A percentile compares a stretch with the other conserved stretches of the same genome.
phyloP scores from a whole-genome alignment of 129 eudicot species.

The Pseudognaphalium luteoalbum region DNA sequence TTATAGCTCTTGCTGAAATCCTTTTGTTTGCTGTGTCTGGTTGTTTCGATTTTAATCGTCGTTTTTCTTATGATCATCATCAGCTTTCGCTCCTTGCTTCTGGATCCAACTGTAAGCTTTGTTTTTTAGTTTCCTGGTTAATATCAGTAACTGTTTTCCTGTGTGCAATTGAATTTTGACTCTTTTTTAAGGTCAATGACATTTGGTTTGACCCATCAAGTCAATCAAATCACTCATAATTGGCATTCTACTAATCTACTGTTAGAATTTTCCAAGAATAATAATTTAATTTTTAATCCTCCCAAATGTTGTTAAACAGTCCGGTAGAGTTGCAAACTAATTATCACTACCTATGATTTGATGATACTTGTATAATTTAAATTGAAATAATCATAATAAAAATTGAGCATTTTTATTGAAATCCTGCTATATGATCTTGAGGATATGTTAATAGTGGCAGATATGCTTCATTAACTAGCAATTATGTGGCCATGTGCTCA shows the following conservation, averaged over 20 bases:
- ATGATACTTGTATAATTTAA: too few relatives aligned
- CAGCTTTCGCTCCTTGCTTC: slow-evolving; percentile 54
- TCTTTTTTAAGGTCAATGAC: neutral
- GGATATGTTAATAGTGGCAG: neutral
- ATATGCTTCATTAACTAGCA: neutral
- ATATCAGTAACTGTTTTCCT: neutral
- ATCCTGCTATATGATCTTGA: neutral
- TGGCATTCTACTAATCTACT: too few relatives aligned
- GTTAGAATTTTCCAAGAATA: too few relatives aligned
- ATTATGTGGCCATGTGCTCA: neutral
- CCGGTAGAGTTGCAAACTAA: too few relatives aligned
- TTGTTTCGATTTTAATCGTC: slow-evolving; percentile 42
- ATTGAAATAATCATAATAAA: too few relatives aligned
- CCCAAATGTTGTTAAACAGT: too few relatives aligned
- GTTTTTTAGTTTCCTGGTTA: neutral
- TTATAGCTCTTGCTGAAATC: slow-evolving; percentile 53
- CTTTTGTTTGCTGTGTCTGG: slow-evolving; percentile 44
- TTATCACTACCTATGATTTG: too few relatives aligned
- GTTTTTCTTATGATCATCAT: slow-evolving; percentile 18
- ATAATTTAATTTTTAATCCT: too few relatives aligned
- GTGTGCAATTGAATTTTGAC: neutral
- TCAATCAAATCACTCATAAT: neutral
- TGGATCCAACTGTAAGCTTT: slow-evolving; percentile 56
- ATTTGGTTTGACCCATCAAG: neutral
- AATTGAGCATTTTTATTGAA: too few relatives aligned